Conservation (phyloP, 331 rosid genomes). For the Rosa hybrid region DNA sequence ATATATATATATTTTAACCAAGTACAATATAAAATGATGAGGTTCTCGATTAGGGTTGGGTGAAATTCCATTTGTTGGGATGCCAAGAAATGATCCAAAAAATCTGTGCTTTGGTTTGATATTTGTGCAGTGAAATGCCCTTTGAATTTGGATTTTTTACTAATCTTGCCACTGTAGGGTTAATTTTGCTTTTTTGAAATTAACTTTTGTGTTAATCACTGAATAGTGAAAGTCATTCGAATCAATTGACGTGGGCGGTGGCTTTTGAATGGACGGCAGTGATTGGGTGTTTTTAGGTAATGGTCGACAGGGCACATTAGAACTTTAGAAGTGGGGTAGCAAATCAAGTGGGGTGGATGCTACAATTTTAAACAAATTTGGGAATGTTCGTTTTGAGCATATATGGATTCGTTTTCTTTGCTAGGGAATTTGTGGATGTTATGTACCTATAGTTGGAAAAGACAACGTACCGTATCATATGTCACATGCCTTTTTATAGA, state of each 20-base stretch:
- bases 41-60: conserved; percentile 39
- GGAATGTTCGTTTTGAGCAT: not conserved
- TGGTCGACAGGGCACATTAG: not conserved
- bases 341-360: not conserved
- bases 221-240: not conserved
- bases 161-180: not conserved
- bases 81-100: conserved; percentile 4
- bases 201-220: not conserved
- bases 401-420: not conserved
- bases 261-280: not conserved
- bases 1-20: not conserved
- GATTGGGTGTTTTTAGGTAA: not conserved
- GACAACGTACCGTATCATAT: not conserved
- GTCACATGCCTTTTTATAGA: too few relatives aligned
- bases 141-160: not conserved
- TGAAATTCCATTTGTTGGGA: conserved; percentile 5
- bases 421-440: not conserved
- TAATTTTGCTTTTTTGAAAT: not conserved
- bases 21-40: conserved; percentile 36
- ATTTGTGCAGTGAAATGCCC: not conserved
- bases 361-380: not conserved
- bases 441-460: not conserved
- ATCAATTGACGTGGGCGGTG: conserved; percentile 14
- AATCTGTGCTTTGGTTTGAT: not conserved
- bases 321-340: not conserved